A percentile compares a stretch with the other conserved stretches of the same genome.
phyloP scores from a whole-genome alignment of 139 green algal genomes.

The Bryopsis sp. region DNA sequence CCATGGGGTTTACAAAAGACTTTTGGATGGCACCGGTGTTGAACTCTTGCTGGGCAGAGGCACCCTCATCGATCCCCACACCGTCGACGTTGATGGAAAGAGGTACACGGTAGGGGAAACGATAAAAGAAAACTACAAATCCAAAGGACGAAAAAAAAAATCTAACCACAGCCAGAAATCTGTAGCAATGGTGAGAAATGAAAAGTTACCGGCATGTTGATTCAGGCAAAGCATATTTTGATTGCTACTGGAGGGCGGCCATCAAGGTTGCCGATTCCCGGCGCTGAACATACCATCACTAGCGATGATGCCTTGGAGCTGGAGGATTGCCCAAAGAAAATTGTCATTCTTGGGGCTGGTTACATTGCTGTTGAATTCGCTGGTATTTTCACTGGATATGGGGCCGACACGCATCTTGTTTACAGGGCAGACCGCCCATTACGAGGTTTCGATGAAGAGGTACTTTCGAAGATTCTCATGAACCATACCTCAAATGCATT shows the following conservation, averaged over 20 bases:
- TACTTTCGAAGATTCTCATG: slow-evolving; percentile 10
- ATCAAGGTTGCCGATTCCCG: slow-evolving; percentile 69
- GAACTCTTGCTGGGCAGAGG: slow-evolving; percentile 72
- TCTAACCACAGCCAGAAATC: no score
- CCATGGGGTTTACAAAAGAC: slow-evolving; percentile 78
- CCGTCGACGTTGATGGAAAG: slow-evolving; percentile 48
- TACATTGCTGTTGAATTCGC: slow-evolving; percentile 19
- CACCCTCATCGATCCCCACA: slow-evolving; percentile 75
- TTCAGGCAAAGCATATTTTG: slow-evolving; percentile 71
- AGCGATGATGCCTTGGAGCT: slow-evolving; percentile 88
- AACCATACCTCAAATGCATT: neutral
- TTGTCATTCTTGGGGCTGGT: slow-evolving; percentile 72
- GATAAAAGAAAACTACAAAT: slow-evolving; percentile 12
- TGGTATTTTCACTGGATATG: slow-evolving; percentile 68
- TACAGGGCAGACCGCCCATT: slow-evolving; percentile 62
- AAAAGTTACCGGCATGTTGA: neutral
- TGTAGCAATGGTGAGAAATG: no score
- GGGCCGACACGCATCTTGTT: slow-evolving; percentile 70
- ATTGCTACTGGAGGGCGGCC: slow-evolving; percentile 78
- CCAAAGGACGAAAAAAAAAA: no score
- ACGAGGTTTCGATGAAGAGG: slow-evolving; percentile 55
- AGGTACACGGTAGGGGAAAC: slow-evolving; percentile 21
- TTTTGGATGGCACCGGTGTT: slow-evolving; percentile 24
- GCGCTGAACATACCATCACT: slow-evolving; percentile 81
- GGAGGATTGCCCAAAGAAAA: slow-evolving; percentile 48